A percentile compares a stretch with the other conserved stretches of the same genome.
Conservation (phyloP, 768 basidiomycete species). For the Clitopilus hobsonii region DNA sequence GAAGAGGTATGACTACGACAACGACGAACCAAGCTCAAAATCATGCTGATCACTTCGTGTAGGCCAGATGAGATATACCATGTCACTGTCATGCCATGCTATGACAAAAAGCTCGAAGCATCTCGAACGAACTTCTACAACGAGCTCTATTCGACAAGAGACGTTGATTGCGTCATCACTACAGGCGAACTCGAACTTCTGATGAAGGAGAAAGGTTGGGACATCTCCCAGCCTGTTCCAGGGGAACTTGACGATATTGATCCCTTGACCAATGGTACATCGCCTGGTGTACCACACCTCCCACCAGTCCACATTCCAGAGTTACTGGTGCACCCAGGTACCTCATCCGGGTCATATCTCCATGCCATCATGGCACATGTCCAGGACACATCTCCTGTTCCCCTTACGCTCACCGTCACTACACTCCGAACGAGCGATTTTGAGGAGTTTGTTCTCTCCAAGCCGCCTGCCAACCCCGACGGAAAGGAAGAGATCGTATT, state of each 20-base stretch:
- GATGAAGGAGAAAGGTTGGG: slow-evolving; percentile 78
- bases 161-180: slow-evolving; percentile 96
- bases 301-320: slow-evolving; percentile 49
- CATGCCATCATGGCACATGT: slow-evolving; percentile 68
- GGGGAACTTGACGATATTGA: slow-evolving; percentile 39
- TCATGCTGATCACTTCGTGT: slow-evolving; percentile 7
- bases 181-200: slow-evolving; percentile 90
- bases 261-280: slow-evolving; percentile 9
- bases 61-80: slow-evolving; percentile 92
- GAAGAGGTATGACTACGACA: too few relatives aligned
- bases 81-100: slow-evolving; percentile 98
- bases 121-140: slow-evolving; percentile 92
- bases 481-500: slow-evolving; percentile 64
- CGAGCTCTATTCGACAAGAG: slow-evolving; percentile 74
- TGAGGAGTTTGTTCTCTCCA: slow-evolving; percentile 61
- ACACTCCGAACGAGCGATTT: slow-evolving; percentile 72
- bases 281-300: neutral
- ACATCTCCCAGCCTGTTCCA: slow-evolving; percentile 54
- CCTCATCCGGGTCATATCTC: slow-evolving; percentile 91
- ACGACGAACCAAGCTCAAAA: too few relatives aligned
- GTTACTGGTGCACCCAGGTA: slow-evolving; percentile 72
- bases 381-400: slow-evolving; percentile 31
- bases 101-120: slow-evolving; percentile 99
- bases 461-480: slow-evolving; percentile 8
- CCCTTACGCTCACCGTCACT: slow-evolving; percentile 48